Evolutionary conservation across 371 early-diverging fungal species (phyloP).

Genomic region (Funneliformis caledonium): DNA sequence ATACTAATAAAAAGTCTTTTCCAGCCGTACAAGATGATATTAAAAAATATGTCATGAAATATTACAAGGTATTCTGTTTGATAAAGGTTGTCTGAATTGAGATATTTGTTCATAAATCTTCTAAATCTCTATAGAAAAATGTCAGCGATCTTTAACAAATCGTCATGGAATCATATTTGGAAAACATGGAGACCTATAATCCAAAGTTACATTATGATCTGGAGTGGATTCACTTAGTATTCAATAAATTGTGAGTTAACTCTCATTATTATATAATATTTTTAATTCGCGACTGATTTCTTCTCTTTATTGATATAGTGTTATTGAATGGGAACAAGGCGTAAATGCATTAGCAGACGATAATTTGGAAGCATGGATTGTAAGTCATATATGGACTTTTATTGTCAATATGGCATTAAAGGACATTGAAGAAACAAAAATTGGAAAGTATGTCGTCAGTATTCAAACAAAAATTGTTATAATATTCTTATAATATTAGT

Average conservation of each 20-base stretch:
- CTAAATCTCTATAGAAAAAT: constrained; percentile 10
- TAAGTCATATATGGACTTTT: constrained; percentile 27
- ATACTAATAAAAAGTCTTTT: constrained; percentile 23
- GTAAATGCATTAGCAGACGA: constrained; percentile 18
- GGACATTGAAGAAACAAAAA: constrained; percentile 13
- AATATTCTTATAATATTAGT: constrained; percentile 13
- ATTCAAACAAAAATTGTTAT: background rate
- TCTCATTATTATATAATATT: background rate
- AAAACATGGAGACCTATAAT: constrained; percentile 20
- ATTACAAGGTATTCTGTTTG: constrained; percentile 30
- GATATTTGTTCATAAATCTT: background rate
- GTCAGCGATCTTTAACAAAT: background rate
- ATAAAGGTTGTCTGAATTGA: constrained; percentile 9
- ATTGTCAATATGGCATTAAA: constrained; percentile 22
- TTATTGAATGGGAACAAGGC: constrained; percentile 22
- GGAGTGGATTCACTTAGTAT: constrained; percentile 25
- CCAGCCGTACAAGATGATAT: background rate
- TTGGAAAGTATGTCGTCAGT: background rate
- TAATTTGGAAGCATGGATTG: constrained; percentile 35
- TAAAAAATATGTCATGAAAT: constrained; percentile 6
- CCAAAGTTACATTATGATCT: constrained; percentile 21
- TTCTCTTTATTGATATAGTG: constrained; percentile 24
- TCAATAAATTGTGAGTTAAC: constrained; percentile 29
- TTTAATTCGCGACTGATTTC: background rate
- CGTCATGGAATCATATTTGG: constrained; percentile 17